Conservation (phyloP, 768 basidiomycete genomes). For the Lenzites betulinus region DNA sequence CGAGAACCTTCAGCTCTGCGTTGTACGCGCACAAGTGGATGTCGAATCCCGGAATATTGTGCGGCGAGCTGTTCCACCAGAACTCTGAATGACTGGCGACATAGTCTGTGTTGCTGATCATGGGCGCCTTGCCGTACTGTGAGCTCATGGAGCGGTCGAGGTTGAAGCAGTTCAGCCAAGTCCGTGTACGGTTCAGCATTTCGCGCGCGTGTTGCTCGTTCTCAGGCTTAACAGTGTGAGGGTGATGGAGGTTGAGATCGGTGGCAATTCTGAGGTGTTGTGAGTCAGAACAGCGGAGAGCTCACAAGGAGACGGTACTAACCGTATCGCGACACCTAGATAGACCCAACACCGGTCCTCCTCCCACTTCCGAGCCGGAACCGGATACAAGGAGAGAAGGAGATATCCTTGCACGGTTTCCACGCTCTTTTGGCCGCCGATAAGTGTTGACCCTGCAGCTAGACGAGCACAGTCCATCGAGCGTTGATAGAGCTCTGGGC, state of each 20-base stretch:
- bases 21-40: constrained; percentile 82
- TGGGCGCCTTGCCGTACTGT: constrained; percentile 86
- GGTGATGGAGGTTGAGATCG: constrained; percentile 86
- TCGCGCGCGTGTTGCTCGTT: constrained; percentile 85
- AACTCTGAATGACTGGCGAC: constrained; percentile 67
- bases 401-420: constrained; percentile 88
- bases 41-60: constrained; percentile 74
- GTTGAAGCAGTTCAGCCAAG: constrained; percentile 91
- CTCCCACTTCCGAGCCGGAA: constrained; percentile 80
- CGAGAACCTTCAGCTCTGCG: constrained; percentile 66
- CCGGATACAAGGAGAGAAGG: constrained; percentile 72
- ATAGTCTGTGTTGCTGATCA: constrained; percentile 76
- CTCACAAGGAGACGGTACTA: constrained; percentile 12
- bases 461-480: constrained; percentile 76
- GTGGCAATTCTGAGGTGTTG: constrained; percentile 68
- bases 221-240: constrained; percentile 61
- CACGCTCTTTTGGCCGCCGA: constrained; percentile 76
- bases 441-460: constrained; percentile 76
- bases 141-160: constrained; percentile 86
- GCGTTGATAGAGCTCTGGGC: constrained; percentile 68
- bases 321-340: constrained; percentile 88
- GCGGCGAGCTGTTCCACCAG: constrained; percentile 71
- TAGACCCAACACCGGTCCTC: constrained; percentile 91
- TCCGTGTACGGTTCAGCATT: constrained; percentile 85
- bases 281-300: too few species aligned